These are phyloP conservation scores for Fusarium chlamydosporum DNA, from an alignment of 2,329 filamentous ascomycete species.

Conservation along the genomic window DNA sequence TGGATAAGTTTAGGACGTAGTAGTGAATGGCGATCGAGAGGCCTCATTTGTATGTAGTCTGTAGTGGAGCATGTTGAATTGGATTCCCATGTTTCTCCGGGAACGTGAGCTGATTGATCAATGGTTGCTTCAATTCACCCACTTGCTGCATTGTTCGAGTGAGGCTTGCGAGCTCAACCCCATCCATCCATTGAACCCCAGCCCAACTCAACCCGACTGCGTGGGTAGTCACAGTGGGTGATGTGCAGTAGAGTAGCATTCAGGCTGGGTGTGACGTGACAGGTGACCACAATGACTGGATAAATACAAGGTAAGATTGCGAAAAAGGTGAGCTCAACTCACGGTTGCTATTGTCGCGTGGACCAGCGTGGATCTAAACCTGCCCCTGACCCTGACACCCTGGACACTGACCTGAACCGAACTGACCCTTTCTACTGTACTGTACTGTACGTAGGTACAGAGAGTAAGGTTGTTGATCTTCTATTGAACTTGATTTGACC, in stretches of 20 bases:
- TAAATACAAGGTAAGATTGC: slow-evolving; percentile 5
- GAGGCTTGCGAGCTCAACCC: slow-evolving; percentile 1
- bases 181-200: neutral
- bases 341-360: slow-evolving; percentile 11
- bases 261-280: slow-evolving; percentile 11
- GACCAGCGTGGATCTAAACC: slow-evolving; percentile 5
- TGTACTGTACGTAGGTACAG: neutral
- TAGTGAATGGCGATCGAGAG: neutral
- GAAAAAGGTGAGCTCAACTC: slow-evolving; percentile 19
- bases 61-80: neutral
- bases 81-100: neutral
- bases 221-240: slow-evolving; percentile 12
- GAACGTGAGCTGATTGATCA: neutral
- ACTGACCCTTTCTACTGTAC: neutral
- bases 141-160: neutral
- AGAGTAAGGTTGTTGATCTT: neutral
- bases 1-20: neutral
- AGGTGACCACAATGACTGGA: neutral
- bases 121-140: neutral
- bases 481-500: neutral
- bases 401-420: too few species aligned
- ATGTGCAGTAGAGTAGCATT: slow-evolving; percentile 7
- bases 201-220: slow-evolving; percentile 6
- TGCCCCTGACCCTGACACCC: neutral
- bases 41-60: neutral